Evolutionary conservation across 2,329 filamentous ascomycete genomes (phyloP).

Genomic region (Phialocephala sp.): DNA sequence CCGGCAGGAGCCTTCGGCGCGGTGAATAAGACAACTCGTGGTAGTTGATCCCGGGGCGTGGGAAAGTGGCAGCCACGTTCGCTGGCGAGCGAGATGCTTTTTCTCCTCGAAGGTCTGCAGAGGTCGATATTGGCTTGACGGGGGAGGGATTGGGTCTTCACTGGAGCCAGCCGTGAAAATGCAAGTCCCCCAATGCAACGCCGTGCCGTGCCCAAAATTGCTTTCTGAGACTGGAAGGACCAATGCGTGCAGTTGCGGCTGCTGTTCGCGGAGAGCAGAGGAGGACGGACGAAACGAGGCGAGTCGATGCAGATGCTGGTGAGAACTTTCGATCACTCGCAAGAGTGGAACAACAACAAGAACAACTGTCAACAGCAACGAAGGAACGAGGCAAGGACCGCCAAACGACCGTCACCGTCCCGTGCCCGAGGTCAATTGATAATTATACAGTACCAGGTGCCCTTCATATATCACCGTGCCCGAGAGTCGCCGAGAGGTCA

Average conservation of each 20-base stretch:
- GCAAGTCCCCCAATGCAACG: constrained; percentile 21
- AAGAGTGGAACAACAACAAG: constrained; percentile 23
- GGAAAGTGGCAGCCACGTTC: constrained; percentile 17
- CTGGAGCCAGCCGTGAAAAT: constrained; percentile 41
- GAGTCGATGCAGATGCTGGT: neutral
- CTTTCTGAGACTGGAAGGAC: constrained; percentile 14
- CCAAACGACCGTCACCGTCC: constrained; percentile 35
- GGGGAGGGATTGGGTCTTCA: constrained; percentile 30
- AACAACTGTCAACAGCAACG: constrained; percentile 27
- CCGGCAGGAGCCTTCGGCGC: neutral
- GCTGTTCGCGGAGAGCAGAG: constrained; percentile 1
- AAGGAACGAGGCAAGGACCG: constrained; percentile 36
- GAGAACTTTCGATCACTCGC: neutral
- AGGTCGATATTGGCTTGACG: constrained; percentile 21
- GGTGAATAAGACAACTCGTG: constrained; percentile 14
- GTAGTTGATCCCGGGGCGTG: constrained; percentile 8
- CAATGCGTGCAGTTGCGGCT: neutral
- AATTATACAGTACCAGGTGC: constrained; percentile 36
- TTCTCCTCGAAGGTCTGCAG: constrained; percentile 20
- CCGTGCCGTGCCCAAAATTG: constrained; percentile 14
- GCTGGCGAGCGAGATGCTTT: constrained; percentile 13
- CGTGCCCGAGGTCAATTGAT: constrained; percentile 36
- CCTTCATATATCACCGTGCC: constrained; percentile 34
- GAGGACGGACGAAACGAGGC: neutral
- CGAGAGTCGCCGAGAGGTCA: constrained; percentile 39